These are phyloP conservation scores for Agaricus subrufescens DNA, from an alignment of 768 basidiomycete species.

Conservation along the genomic window DNA sequence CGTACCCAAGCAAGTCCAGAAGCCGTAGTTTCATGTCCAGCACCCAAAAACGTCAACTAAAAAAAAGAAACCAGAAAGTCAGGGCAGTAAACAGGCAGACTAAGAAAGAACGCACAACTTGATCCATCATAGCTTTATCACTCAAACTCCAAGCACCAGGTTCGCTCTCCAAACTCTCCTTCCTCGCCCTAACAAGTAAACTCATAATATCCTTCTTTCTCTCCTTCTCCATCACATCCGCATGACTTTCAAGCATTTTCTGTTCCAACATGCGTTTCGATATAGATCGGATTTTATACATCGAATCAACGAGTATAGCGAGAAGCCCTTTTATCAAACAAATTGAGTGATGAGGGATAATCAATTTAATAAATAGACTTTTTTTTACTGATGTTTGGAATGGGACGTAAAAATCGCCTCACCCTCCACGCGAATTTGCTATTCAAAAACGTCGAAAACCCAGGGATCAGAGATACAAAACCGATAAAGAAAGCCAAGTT, in stretches of 20 bases:
- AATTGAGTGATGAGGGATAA: neutral
- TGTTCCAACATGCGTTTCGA: slow-evolving; percentile 35
- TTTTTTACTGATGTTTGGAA: neutral
- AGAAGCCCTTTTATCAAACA: slow-evolving; percentile 15
- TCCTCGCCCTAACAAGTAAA: slow-evolving; percentile 40
- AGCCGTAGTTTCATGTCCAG: slow-evolving; percentile 35
- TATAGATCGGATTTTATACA: slow-evolving; percentile 38
- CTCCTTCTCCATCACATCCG: slow-evolving; percentile 29
- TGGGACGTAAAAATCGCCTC: neutral
- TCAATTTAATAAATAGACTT: slow-evolving; percentile 11
- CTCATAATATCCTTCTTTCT: slow-evolving; percentile 50
- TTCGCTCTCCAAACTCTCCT: slow-evolving; percentile 28
- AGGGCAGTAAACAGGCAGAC: neutral
- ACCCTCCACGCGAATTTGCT: slow-evolving; percentile 3
- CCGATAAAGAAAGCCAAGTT: neutral
- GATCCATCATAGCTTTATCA: slow-evolving; percentile 46
- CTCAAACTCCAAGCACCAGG: slow-evolving; percentile 36
- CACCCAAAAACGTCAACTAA: slow-evolving; percentile 38
- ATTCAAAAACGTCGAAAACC: slow-evolving; percentile 7
- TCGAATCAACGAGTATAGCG: slow-evolving; percentile 22
- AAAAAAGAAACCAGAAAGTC: neutral
- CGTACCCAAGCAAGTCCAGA: slow-evolving; percentile 38
- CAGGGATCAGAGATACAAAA: slow-evolving; percentile 16
- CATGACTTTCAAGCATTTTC: slow-evolving; percentile 32
- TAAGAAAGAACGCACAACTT: slow-evolving; percentile 32